Evolutionary conservation across 192 early-diverging fungal species (phyloP).

Genomic region (Chytriomyces sp.): DNA sequence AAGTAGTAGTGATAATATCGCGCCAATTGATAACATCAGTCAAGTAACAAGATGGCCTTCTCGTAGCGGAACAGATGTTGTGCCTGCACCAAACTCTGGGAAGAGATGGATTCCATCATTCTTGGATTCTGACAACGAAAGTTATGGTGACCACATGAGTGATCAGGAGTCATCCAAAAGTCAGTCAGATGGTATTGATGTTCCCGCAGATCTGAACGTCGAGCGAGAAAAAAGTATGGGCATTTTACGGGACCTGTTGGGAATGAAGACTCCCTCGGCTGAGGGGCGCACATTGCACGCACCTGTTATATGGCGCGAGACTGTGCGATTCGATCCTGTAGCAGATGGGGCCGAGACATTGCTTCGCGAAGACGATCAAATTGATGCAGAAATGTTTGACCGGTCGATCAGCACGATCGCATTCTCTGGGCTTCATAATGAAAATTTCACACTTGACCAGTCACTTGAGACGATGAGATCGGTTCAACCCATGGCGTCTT

Average conservation of each 20-base stretch:
- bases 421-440: too few species aligned
- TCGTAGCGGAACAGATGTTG: too few species aligned
- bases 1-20: too few species aligned
- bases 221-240: conserved; percentile 16
- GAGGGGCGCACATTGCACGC: neutral
- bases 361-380: neutral
- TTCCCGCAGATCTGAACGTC: neutral
- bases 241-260: conserved; percentile 10
- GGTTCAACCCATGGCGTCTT: too few species aligned
- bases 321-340: conserved; percentile 15
- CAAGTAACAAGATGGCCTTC: too few species aligned
- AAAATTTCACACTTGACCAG: too few species aligned
- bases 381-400: neutral
- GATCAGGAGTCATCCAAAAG: neutral
- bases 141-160: neutral
- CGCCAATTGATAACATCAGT: too few species aligned
- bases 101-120: conserved; percentile 16
- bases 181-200: neutral
- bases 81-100: neutral
- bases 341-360: neutral
- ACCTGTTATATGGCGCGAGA: conserved; percentile 16
- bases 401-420: too few species aligned
- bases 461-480: too few species aligned
- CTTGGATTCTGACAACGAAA: neutral
- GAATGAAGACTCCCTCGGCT: neutral